Conservation (phyloP, 2,329 filamentous ascomycete species). For the Pseudogymnoascus sp. region DNA sequence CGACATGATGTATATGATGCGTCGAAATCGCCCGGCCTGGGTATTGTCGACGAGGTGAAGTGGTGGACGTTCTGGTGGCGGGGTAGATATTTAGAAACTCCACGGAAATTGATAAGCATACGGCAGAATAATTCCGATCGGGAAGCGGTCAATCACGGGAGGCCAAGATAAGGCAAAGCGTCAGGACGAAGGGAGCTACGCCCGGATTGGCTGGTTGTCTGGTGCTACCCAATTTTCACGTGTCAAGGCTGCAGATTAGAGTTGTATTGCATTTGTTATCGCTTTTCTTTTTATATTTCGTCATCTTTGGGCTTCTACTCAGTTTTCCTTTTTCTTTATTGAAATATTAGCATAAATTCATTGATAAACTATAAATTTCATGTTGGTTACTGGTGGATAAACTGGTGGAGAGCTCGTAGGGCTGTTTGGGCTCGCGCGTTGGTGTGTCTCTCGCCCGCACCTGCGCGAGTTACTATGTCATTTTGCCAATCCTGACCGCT, state of each 20-base stretch:
- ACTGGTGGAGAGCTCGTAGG: background rate
- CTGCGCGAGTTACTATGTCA: background rate
- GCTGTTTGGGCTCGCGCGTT: background rate
- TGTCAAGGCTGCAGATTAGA: background rate
- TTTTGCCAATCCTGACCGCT: background rate
- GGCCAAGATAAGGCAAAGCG: background rate
- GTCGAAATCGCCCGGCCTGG: background rate
- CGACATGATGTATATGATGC: conserved; percentile 51
- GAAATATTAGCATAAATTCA: background rate
- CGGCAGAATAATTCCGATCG: background rate
- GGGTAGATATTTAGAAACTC: background rate
- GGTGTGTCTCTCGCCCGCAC: background rate
- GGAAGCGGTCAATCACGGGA: background rate
- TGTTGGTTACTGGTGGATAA: background rate
- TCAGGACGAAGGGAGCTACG: background rate
- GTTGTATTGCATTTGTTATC: conserved; percentile 17
- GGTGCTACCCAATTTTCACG: background rate
- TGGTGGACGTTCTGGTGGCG: background rate
- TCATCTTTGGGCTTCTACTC: background rate
- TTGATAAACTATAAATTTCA: background rate
- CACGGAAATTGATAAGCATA: conserved; percentile 8
- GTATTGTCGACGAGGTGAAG: background rate
- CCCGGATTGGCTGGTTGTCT: background rate
- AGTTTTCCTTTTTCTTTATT: background rate
- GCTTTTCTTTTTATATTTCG: conserved; percentile 4